Percentiles rank a stretch among this genome's conserved stretches.
Evolutionary conservation across 495 filamentous ascomycete genomes (phyloP).

Genomic region (Cairneyella variabilis): DNA sequence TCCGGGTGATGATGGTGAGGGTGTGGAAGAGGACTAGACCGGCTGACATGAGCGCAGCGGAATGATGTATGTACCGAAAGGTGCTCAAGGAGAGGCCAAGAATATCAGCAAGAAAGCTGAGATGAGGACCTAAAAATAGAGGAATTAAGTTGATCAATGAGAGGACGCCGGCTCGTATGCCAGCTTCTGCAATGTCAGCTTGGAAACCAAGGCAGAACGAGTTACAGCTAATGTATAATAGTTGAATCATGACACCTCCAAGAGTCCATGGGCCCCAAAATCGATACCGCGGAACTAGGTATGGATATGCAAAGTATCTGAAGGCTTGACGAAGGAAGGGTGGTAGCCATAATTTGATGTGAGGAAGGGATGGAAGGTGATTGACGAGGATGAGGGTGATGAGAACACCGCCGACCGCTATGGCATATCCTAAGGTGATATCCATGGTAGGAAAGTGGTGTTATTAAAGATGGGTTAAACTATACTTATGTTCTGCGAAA

Average conservation of each 20-base stretch:
- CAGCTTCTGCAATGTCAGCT: slow-evolving; percentile 3
- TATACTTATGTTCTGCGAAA: background rate
- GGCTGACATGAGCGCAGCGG: slow-evolving; percentile 7
- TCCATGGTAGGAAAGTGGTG: background rate
- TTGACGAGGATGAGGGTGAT: slow-evolving; percentile 4
- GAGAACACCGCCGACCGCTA: slow-evolving; percentile 9
- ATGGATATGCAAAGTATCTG: slow-evolving; percentile 12
- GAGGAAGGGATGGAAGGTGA: slow-evolving; percentile 1
- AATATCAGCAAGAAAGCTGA: slow-evolving; percentile 14
- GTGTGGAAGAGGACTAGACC: slow-evolving; percentile 6
- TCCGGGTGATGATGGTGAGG: background rate
- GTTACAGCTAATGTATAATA: slow-evolving; percentile 9
- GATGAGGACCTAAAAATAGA: slow-evolving; percentile 9
- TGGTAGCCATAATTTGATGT: background rate
- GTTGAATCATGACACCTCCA: slow-evolving; percentile 10
- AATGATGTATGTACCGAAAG: slow-evolving; percentile 8
- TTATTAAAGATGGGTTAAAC: background rate
- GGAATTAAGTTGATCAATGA: slow-evolving; percentile 13
- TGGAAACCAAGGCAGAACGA: slow-evolving; percentile 6
- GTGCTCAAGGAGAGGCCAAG: slow-evolving; percentile 12
- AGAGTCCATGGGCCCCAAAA: slow-evolving; percentile 11
- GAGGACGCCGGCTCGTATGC: slow-evolving; percentile 7
- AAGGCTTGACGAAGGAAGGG: background rate
- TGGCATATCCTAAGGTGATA: slow-evolving; percentile 18
- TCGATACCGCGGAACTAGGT: slow-evolving; percentile 7